These are phyloP conservation scores for Lachancea lanzarotensis DNA, from an alignment of 805 yeast genomes.

Conservation along the genomic window DNA sequence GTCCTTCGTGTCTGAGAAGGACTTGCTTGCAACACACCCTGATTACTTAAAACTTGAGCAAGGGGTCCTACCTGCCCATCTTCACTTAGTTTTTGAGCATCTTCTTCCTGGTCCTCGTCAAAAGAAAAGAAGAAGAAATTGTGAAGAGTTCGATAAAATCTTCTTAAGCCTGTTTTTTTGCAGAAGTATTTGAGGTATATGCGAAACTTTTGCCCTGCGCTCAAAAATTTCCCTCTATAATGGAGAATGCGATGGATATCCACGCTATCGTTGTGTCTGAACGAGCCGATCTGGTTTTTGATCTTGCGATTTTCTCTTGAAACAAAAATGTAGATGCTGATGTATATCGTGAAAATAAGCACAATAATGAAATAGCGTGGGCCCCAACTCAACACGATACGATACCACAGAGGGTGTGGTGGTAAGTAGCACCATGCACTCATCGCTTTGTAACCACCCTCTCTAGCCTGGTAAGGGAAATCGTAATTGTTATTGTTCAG, in stretches of 20 bases:
- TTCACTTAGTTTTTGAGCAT: not conserved
- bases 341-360: slow-evolving; percentile 56
- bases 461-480: slow-evolving; percentile 22
- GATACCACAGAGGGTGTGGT: slow-evolving; percentile 62
- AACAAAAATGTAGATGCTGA: slow-evolving; percentile 67
- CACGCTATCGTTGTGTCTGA: slow-evolving; percentile 13
- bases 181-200: slow-evolving; percentile 4
- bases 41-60: not conserved
- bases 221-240: slow-evolving; percentile 2
- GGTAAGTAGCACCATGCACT: slow-evolving; percentile 80
- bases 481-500: slow-evolving; percentile 21
- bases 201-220: slow-evolving; percentile 3
- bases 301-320: slow-evolving; percentile 51
- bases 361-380: slow-evolving; percentile 67
- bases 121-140: slow-evolving; percentile 21
- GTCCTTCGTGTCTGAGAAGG: not conserved
- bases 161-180: slow-evolving; percentile 4
- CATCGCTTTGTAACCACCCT: slow-evolving; percentile 52
- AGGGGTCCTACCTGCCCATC: not conserved
- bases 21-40: not conserved
- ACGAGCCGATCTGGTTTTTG: slow-evolving; percentile 33
- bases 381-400: slow-evolving; percentile 71
- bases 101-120: slow-evolving; percentile 15
- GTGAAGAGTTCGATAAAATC: slow-evolving; percentile 11
- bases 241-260: slow-evolving; percentile 6